phyloP scores from a whole-genome alignment of 1,284 basidiomycete genomes.

The Termitomyces sp. region DNA sequence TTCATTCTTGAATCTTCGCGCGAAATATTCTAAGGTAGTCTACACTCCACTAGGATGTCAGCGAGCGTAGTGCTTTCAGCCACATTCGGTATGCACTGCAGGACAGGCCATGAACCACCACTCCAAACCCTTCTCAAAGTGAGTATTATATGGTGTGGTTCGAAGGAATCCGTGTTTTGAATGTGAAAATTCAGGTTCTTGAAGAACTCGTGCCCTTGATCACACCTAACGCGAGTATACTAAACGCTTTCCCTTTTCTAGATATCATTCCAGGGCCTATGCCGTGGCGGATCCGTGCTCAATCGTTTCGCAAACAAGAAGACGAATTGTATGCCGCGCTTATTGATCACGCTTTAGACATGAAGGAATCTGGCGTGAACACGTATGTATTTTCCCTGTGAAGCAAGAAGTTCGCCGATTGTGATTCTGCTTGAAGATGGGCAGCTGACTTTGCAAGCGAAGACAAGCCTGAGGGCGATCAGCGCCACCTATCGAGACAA shows the following conservation, averaged over 20 bases:
- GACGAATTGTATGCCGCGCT: neutral
- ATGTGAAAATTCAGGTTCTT: neutral
- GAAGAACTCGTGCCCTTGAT: neutral
- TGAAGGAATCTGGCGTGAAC: neutral
- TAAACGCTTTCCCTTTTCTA: neutral
- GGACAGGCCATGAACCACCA: neutral
- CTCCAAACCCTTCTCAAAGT: too few species aligned
- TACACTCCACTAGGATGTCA: neutral
- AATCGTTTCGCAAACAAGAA: neutral
- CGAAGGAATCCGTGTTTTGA: neutral
- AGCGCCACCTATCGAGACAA: neutral
- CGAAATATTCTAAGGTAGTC: too few species aligned
- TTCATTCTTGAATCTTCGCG: neutral
- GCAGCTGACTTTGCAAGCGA: neutral
- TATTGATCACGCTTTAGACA: neutral
- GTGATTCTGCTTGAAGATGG: neutral
- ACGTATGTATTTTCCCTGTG: neutral
- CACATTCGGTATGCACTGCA: constrained; percentile 5
- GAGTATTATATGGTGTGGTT: too few species aligned
- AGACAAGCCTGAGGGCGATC: constrained; percentile 1
- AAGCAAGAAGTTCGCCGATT: neutral
- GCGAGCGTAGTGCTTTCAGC: constrained; percentile 1
- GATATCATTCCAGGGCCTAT: neutral
- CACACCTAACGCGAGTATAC: neutral
- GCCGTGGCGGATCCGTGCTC: neutral